Conservation (phyloP, 257 asterid species). For the Plantago major region DNA sequence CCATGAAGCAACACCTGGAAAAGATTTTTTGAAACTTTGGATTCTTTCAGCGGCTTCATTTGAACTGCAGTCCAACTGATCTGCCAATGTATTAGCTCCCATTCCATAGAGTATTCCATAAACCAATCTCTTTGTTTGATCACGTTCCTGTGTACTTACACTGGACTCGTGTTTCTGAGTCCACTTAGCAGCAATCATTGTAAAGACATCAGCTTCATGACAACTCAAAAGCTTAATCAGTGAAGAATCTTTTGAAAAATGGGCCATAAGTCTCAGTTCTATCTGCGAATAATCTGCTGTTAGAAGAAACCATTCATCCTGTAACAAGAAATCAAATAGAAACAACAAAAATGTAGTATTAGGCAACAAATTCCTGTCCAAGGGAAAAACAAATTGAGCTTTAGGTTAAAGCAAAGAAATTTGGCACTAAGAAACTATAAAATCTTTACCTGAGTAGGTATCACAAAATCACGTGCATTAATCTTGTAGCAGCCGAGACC, state of each 20-base stretch:
- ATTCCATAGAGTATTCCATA: conserved; percentile 93
- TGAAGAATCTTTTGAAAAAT: conserved; percentile 78
- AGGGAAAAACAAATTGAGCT: conserved; percentile 14
- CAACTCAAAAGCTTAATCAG: conserved; percentile 59
- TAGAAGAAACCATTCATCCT: conserved; percentile 89
- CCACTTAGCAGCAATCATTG: conserved; percentile 95
- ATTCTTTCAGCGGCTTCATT: conserved; percentile 83
- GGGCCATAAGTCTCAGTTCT: conserved; percentile 96
- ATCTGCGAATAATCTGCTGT: conserved; percentile 96
- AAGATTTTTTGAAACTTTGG: conserved; percentile 65
- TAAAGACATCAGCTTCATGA: conserved; percentile 75
- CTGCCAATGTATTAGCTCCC: conserved; percentile 79
- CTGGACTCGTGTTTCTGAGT: conserved; percentile 52
- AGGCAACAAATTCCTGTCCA: conserved; percentile 9
- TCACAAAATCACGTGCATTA: conserved; percentile 84
- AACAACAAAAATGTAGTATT: conserved; percentile 16
- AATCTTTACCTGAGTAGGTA: conserved; percentile 78
- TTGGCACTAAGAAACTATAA: conserved; percentile 16
- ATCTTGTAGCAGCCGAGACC: conserved; percentile 40
- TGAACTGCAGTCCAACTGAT: conserved; percentile 72
- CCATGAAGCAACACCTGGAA: conserved; percentile 92
- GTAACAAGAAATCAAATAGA: conserved; percentile 32
- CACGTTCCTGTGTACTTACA: conserved; percentile 77
- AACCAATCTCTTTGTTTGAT: conserved; percentile 79
- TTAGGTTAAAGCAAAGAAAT: conserved; percentile 6